Conservation (phyloP, 2,329 filamentous ascomycete species). For the Allantophomopsis cytisporea region DNA sequence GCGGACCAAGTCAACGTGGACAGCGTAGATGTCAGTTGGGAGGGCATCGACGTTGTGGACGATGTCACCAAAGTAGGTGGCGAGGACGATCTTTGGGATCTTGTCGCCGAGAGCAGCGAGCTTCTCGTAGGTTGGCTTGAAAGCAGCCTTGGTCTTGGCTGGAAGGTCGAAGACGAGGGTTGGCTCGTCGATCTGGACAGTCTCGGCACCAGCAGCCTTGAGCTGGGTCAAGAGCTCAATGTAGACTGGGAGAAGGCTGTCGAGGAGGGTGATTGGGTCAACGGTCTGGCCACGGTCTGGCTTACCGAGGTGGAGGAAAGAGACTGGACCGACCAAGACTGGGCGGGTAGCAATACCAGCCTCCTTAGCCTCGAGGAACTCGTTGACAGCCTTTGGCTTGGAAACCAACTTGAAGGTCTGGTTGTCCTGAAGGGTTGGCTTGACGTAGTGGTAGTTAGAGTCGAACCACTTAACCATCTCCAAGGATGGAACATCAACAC, state of each 20-base stretch:
- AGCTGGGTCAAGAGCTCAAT: constrained; percentile 85
- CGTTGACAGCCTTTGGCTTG: constrained; percentile 83
- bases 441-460: constrained; percentile 99
- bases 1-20: constrained; percentile 94
- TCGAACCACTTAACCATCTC: constrained; percentile 99
- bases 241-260: constrained; percentile 90
- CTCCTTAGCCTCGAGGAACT: constrained; percentile 97
- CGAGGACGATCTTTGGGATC: constrained; percentile 78
- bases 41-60: constrained; percentile 96
- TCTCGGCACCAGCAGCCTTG: constrained; percentile 91
- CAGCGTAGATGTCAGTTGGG: constrained; percentile 63
- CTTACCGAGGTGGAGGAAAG: constrained; percentile 96
- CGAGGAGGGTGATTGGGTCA: constrained; percentile 83
- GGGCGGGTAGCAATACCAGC: constrained; percentile 87
- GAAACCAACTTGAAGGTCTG: constrained; percentile 85
- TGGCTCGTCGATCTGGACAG: constrained; percentile 97
- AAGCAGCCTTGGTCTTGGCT: constrained; percentile 82
- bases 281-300: constrained; percentile 91
- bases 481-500: constrained; percentile 82
- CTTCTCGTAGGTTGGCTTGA: constrained; percentile 96
- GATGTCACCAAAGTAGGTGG: constrained; percentile 98
- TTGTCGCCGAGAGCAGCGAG: constrained; percentile 62
- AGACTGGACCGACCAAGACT: constrained; percentile 89
- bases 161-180: constrained; percentile 90
- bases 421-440: constrained; percentile 93